Percentiles rank a stretch among this genome's conserved stretches.
These are phyloP conservation scores for Neurospora sp. DNA, from an alignment of 495 filamentous ascomycete species.

Conservation along the genomic window DNA sequence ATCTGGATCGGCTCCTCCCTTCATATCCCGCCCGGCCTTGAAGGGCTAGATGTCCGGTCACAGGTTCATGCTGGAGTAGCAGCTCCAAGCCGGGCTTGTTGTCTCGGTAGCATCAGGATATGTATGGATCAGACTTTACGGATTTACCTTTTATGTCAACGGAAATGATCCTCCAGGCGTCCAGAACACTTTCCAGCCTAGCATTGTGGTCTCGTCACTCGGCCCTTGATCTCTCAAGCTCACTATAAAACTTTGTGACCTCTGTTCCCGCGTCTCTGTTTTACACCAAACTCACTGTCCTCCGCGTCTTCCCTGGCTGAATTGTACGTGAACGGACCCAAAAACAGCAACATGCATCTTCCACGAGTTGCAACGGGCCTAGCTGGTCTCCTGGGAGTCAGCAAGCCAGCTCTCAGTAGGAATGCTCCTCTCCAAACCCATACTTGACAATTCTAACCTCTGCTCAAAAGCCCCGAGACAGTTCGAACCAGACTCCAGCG, in stretches of 20 bases:
- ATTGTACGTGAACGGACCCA: neutral
- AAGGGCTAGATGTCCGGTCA: neutral
- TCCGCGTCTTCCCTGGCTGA: neutral
- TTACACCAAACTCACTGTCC: neutral
- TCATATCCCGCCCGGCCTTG: conserved; percentile 4
- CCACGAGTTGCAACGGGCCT: conserved; percentile 5
- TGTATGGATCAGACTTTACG: conserved; percentile 7
- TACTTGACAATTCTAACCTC: neutral
- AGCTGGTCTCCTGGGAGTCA: conserved; percentile 15
- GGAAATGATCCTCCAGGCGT: conserved; percentile 9
- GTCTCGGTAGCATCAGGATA: neutral
- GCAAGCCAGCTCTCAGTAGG: conserved; percentile 5
- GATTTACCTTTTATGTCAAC: conserved; percentile 11
- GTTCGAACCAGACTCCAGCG: conserved; percentile 24
- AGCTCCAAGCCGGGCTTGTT: neutral
- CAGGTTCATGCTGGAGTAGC: neutral
- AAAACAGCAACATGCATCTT: conserved; percentile 15
- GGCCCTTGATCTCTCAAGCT: neutral
- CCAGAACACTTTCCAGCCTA: neutral
- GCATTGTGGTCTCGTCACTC: neutral
- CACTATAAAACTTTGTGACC: conserved; percentile 1
- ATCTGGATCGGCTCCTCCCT: neutral
- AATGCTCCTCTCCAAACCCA: neutral
- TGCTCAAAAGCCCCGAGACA: conserved; percentile 10
- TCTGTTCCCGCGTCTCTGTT: neutral